Percentiles rank a stretch among this genome's conserved stretches.
Evolutionary conservation across 1,284 basidiomycete genomes (phyloP).

Genomic region (Pisolithus thermaeus): DNA sequence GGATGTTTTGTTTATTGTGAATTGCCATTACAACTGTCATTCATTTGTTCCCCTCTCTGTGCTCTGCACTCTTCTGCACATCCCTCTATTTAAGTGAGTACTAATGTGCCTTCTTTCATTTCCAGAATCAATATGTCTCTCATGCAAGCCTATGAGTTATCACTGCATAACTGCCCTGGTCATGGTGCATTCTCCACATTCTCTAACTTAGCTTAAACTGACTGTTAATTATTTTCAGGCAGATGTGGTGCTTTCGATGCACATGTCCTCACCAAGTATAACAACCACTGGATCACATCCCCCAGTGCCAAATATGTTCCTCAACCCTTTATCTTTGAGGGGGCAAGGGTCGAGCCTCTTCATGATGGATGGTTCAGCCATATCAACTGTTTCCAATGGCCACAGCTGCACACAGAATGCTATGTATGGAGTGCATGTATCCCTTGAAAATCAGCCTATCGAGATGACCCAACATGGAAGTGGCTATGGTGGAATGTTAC

Average conservation of each 20-base stretch:
- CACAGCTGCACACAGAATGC: background rate
- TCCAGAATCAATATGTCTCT: background rate
- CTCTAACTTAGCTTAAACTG: background rate
- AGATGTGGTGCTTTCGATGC: background rate
- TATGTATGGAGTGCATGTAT: background rate
- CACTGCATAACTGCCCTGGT: background rate
- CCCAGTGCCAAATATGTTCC: constrained; percentile 1
- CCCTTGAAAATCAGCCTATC: background rate
- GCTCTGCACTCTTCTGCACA: no score
- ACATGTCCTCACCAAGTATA: background rate
- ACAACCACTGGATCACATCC: background rate
- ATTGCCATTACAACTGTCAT: no score
- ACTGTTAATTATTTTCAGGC: background rate
- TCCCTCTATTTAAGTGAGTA: background rate
- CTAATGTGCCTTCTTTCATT: no score
- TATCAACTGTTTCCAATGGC: constrained; percentile 5
- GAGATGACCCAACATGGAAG: background rate
- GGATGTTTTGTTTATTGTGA: no score
- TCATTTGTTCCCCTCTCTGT: no score
- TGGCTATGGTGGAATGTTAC: constrained; percentile 1
- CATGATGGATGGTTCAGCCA: background rate
- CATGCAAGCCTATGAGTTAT: background rate
- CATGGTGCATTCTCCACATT: background rate
- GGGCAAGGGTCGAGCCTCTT: background rate
- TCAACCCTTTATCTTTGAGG: background rate